A percentile compares a stretch with the other conserved stretches of the same genome.
These are phyloP conservation scores for Hordeum pubiflorum DNA, from an alignment of 202 grass and related monocot genomes.

Conservation along the genomic window DNA sequence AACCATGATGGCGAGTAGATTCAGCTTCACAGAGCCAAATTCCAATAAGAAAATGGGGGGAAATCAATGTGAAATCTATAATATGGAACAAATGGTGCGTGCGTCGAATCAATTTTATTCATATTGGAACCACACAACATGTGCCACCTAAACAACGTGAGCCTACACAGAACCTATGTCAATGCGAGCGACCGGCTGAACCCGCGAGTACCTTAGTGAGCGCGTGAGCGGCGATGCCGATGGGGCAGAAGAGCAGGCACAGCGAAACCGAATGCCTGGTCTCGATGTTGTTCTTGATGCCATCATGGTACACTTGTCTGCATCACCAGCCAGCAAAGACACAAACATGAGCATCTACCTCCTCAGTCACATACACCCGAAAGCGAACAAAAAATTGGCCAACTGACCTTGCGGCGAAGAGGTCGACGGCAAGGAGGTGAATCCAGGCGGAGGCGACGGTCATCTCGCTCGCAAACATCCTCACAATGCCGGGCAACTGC, in stretches of 20 bases:
- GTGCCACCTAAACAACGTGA: conserved; percentile 21
- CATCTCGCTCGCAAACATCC: conserved; percentile 88
- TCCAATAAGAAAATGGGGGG: not conserved
- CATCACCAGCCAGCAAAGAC: not conserved
- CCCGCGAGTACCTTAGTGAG: conserved; percentile 54
- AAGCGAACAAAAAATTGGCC: not conserved
- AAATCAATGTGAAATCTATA: not conserved
- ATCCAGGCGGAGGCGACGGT: conserved; percentile 93
- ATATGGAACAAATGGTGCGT: not conserved
- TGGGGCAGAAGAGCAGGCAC: conserved; percentile 86
- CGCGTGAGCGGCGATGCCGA: conserved; percentile 62
- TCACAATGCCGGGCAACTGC: conserved; percentile 65
- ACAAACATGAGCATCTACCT: not conserved
- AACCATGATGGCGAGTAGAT: not conserved
- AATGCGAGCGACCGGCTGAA: conserved; percentile 32
- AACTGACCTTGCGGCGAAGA: conserved; percentile 71
- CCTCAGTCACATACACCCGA: not conserved
- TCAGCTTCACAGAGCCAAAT: not conserved
- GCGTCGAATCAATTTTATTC: conserved; percentile 35
- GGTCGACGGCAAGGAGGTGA: conserved; percentile 90
- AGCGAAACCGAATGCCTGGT: conserved; percentile 85
- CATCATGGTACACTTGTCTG: conserved; percentile 95
- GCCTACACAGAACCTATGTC: conserved; percentile 27
- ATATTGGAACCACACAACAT: conserved; percentile 17
- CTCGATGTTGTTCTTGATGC: conserved; percentile 78